phyloP scores from a whole-genome alignment of 768 basidiomycete genomes.

The Hysterangium stoloniferum region DNA sequence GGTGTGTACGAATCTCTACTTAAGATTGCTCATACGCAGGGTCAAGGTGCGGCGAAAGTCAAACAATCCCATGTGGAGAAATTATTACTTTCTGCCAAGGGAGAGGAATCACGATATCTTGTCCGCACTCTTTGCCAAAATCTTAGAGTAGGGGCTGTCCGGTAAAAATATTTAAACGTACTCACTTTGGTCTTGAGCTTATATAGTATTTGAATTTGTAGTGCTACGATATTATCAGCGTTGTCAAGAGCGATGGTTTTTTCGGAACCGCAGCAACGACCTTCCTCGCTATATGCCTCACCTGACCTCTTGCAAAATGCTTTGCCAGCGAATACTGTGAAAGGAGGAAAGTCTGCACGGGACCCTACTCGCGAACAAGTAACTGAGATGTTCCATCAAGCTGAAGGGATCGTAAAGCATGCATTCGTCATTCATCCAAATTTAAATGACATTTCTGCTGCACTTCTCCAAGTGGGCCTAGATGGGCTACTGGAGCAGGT shows the following conservation, averaged over 20 bases:
- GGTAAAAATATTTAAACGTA: constrained; percentile 21
- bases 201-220: too few relatives aligned
- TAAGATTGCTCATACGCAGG: constrained; percentile 60
- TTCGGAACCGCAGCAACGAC: constrained; percentile 32
- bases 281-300: constrained; percentile 21
- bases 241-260: constrained; percentile 74
- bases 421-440: constrained; percentile 76
- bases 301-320: constrained; percentile 23
- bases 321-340: constrained; percentile 16
- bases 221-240: constrained; percentile 70
- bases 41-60: constrained; percentile 64
- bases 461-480: constrained; percentile 53
- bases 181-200: neutral
- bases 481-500: constrained; percentile 52
- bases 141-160: constrained; percentile 82
- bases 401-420: constrained; percentile 59
- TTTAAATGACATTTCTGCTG: constrained; percentile 60
- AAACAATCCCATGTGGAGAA: constrained; percentile 76
- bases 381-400: constrained; percentile 38
- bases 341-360: neutral
- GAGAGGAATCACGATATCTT: constrained; percentile 83
- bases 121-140: constrained; percentile 68
- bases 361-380: constrained; percentile 19
- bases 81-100: constrained; percentile 74
- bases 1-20: constrained; percentile 62